These are phyloP conservation scores for Candida krabiensis DNA, from an alignment of 805 yeast genomes.

Conservation along the genomic window DNA sequence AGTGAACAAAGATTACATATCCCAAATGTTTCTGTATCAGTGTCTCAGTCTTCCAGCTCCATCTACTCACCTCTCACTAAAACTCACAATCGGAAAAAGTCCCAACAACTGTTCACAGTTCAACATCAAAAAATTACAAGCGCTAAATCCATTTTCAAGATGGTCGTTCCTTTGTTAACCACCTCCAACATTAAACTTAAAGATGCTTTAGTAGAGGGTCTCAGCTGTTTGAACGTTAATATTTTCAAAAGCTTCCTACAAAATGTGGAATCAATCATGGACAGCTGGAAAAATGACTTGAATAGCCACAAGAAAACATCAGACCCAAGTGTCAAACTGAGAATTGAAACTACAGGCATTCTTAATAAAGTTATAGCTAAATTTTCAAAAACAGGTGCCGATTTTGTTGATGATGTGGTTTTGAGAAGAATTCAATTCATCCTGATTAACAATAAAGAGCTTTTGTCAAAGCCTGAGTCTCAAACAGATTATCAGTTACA, in stretches of 20 bases:
- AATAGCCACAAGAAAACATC: conserved; percentile 29
- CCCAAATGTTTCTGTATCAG: conserved; percentile 35
- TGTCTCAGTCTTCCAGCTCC: conserved; percentile 15
- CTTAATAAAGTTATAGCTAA: conserved; percentile 66
- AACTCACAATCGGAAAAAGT: conserved; percentile 70
- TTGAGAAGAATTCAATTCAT: conserved; percentile 61
- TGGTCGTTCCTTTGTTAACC: conserved; percentile 80
- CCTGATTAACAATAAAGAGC: conserved; percentile 59
- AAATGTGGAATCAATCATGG: conserved; percentile 61
- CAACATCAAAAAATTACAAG: conserved; percentile 93
- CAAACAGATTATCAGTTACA: conserved; percentile 74
- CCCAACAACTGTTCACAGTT: conserved; percentile 75
- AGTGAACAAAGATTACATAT: conserved; percentile 77
- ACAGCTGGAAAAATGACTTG: conserved; percentile 53
- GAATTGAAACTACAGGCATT: conserved; percentile 79
- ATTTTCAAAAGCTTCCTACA: conserved; percentile 82
- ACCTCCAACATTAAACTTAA: conserved; percentile 68
- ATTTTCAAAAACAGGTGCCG: conserved; percentile 49
- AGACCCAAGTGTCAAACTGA: conserved; percentile 32
- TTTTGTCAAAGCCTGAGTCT: conserved; percentile 50
- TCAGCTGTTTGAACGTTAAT: conserved; percentile 87
- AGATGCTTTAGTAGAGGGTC: conserved; percentile 86
- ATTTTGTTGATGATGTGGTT: conserved; percentile 68
- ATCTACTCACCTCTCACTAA: conserved; percentile 45
- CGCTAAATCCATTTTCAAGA: conserved; percentile 82